phyloP scores from a whole-genome alignment of 2,329 filamentous ascomycete genomes.

The Lasiodiplodia theobromae region DNA sequence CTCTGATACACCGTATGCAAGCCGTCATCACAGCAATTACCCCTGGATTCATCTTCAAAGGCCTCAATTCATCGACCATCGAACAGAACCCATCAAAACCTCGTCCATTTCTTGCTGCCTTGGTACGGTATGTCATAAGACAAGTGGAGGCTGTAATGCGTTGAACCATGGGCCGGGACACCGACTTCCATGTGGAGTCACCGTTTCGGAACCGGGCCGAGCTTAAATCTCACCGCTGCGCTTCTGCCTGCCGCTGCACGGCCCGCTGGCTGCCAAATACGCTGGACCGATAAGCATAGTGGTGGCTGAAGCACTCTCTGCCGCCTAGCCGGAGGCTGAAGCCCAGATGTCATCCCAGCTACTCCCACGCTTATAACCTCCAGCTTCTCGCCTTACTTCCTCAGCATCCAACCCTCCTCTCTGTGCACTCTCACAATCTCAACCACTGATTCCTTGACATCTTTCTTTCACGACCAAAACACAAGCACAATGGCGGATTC shows the following conservation, averaged over 20 bases:
- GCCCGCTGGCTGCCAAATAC: neutral
- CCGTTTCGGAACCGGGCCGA: neutral
- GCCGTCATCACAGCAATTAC: neutral
- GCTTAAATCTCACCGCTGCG: neutral
- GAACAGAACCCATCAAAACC: neutral
- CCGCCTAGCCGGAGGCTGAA: neutral
- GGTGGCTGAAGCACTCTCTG: slow-evolving; percentile 6
- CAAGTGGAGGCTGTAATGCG: neutral
- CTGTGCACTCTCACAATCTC: neutral
- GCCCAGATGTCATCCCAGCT: neutral
- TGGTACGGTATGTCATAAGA: neutral
- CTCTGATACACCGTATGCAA: neutral
- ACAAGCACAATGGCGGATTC: slow-evolving; percentile 2
- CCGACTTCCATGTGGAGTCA: neutral
- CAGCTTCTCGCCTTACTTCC: neutral
- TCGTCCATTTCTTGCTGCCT: neutral
- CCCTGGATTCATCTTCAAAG: no score
- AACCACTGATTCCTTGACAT: neutral
- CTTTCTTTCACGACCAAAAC: neutral
- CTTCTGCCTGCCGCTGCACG: slow-evolving; percentile 10
- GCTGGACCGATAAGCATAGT: neutral
- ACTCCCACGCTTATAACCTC: neutral
- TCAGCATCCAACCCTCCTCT: neutral
- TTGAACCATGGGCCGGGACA: neutral
- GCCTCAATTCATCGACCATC: no score